Percentiles rank a stretch among this genome's conserved stretches.
Evolutionary conservation across 208 protist genomes (phyloP).

Genomic region (Leishmania mexicana): DNA sequence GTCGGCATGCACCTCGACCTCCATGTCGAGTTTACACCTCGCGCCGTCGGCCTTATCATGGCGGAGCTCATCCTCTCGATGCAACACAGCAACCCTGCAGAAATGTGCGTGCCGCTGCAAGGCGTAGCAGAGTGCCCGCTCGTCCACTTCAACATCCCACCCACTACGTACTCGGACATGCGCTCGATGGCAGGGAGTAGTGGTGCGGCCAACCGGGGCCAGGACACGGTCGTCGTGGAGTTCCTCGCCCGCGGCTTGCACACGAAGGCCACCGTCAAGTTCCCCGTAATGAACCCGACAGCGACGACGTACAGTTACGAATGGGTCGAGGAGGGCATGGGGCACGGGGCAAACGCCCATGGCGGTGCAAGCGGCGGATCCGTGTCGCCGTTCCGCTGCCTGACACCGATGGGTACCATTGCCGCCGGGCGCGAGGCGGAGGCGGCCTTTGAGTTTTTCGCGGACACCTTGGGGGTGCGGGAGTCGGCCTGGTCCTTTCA

Average conservation of each 20-base stretch:
- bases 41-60: constrained; percentile 51
- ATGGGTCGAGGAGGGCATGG: constrained; percentile 77
- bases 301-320: constrained; percentile 91
- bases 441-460: constrained; percentile 96
- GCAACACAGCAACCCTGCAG: constrained; percentile 45
- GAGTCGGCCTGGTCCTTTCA: constrained; percentile 94
- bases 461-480: constrained; percentile 77
- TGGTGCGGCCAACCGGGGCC: constrained; percentile 34
- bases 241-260: constrained; percentile 93
- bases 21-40: constrained; percentile 87
- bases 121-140: constrained; percentile 92
- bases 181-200: constrained; percentile 68
- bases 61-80: constrained; percentile 60
- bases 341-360: not conserved
- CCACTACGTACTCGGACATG: constrained; percentile 72
- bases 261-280: constrained; percentile 85
- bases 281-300: constrained; percentile 97
- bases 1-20: constrained; percentile 56
- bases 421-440: constrained; percentile 92
- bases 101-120: constrained; percentile 66
- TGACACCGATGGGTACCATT: constrained; percentile 81
- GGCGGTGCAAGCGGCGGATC: constrained; percentile 2
- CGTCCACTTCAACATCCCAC: constrained; percentile 96
- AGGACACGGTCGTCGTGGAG: constrained; percentile 81
- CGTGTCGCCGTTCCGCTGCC: constrained; percentile 89